Conservation (phyloP, 768 basidiomycete species). For the Sarcomyxa edulis region DNA sequence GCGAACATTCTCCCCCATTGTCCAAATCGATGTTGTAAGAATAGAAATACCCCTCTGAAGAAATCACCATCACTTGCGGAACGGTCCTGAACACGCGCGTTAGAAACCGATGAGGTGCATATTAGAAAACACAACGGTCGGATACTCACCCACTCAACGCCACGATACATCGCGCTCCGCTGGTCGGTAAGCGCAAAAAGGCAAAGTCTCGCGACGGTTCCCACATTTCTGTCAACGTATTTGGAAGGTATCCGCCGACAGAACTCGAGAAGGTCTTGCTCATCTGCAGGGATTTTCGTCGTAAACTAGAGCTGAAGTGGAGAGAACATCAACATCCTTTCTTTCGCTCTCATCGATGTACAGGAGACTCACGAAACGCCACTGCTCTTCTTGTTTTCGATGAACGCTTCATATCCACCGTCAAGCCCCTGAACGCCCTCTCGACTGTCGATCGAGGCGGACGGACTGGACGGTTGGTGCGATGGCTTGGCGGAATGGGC, state of each 20-base stretch:
- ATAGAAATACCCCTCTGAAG: conserved; percentile 93
- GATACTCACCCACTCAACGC: conserved; percentile 77
- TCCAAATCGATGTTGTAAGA: conserved; percentile 95
- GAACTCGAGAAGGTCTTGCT: conserved; percentile 74
- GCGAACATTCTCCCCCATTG: conserved; percentile 88
- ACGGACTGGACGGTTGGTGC: conserved; percentile 45
- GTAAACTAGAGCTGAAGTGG: conserved; percentile 40
- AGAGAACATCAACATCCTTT: not conserved
- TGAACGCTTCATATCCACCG: conserved; percentile 82
- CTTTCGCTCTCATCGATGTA: not conserved
- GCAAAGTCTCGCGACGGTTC: conserved; percentile 96
- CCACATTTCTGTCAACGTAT: conserved; percentile 92
- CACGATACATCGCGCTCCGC: conserved; percentile 79
- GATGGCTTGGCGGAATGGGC: conserved; percentile 11
- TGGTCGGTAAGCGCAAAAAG: conserved; percentile 74
- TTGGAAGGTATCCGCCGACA: conserved; percentile 81
- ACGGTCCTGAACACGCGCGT: conserved; percentile 54
- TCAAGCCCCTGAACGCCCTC: conserved; percentile 58
- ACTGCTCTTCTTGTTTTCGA: conserved; percentile 67
- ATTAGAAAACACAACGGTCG: no score
- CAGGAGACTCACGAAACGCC: conserved; percentile 47
- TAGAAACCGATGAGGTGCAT: conserved; percentile 1
- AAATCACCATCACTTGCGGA: conserved; percentile 96
- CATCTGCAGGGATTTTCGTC: conserved; percentile 68
- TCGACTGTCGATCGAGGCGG: conserved; percentile 59